Percentiles rank a stretch among this genome's conserved stretches.
Conservation (phyloP, 129 eudicot species). For the Deinandra increscens region DNA sequence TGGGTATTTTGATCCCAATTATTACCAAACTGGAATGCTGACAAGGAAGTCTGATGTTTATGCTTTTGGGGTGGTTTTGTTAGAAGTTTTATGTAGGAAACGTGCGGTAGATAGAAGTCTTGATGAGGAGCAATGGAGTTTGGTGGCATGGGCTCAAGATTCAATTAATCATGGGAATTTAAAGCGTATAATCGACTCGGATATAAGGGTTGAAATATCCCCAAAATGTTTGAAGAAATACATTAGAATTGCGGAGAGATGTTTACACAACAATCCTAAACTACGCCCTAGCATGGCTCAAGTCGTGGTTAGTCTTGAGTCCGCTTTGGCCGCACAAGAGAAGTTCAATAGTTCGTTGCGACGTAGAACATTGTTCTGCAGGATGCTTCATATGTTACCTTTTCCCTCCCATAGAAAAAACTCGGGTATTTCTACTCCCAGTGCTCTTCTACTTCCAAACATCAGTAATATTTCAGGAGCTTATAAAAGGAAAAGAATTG, state of each 20-base stretch:
- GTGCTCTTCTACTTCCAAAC: neutral
- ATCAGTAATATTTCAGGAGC: too few relatives aligned
- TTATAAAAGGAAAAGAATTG: too few relatives aligned
- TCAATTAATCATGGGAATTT: slow-evolving; percentile 21
- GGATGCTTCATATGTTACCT: neutral
- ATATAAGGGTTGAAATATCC: slow-evolving; percentile 16
- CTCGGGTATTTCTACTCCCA: neutral
- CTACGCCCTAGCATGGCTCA: slow-evolving; percentile 22
- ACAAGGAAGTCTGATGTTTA: slow-evolving; percentile 28
- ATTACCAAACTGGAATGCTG: slow-evolving; percentile 16
- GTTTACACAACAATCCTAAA: slow-evolving; percentile 18
- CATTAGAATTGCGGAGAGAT: slow-evolving; percentile 5
- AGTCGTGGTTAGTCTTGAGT: slow-evolving; percentile 13
- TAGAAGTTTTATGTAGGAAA: slow-evolving; percentile 28
- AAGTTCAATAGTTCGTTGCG: neutral
- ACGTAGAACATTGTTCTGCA: neutral
- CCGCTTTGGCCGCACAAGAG: slow-evolving; percentile 3
- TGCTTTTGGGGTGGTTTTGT: slow-evolving; percentile 26
- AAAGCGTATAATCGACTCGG: slow-evolving; percentile 3
- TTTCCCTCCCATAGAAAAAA: neutral
- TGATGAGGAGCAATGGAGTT: slow-evolving; percentile 18
- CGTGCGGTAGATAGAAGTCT: slow-evolving; percentile 17
- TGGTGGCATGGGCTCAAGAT: slow-evolving; percentile 29
- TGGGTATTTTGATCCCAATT: too few relatives aligned
- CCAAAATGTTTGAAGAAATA: slow-evolving; percentile 19